Base-by-base conservation (phyloP, 2,329 filamentous ascomycete species). In the Aspergillus sp. region DNA sequence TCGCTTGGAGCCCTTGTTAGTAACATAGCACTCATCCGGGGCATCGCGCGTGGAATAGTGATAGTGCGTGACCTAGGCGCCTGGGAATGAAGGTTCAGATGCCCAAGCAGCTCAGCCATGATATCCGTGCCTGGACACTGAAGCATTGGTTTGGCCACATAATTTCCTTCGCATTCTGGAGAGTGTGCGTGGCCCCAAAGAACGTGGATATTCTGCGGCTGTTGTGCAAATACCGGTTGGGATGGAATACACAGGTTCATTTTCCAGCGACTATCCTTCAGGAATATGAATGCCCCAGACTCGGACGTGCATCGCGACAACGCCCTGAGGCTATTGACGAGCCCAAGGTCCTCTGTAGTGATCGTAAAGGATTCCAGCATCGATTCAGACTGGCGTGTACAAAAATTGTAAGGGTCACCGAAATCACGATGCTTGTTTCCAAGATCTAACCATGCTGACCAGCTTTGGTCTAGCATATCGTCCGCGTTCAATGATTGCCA, bases 131-230 rank as follows among this genome's bases (percentile, higher is more conserved):
- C 64, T 1, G 55, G 55, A 36, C 63, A 67, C 24, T 54, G 46
- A 5, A 51, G 40, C 61, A 66, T 65, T 4, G 56, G 50, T 39
- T 66, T 66, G 32, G 52, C 44, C 25, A 64, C 45, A 35, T 48
- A 60, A 34, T 58, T 49, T 4, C 63, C 63, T 4, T 43, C 35
- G 16, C 44, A 40, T 7, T 55, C 52, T 0, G 61, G 57, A 16
- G 55, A 53, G n/a, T 64, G 48, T 2, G 53, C 57, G 33, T 60
- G 65, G 5, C 61, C 59, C 58, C 61, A 64, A 32, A 63, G 46
- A 8, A 62, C 58, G 13, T 55, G 47, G 17, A 56, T 44, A 17
- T 47, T 35, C 20, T 36, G 22, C 3, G 53, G 50, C 34, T 67
- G 63, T 20, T 51, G 47, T 20, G 52, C 44, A 40, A 66, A 65